Percentiles rank a stretch among this genome's conserved stretches.
Conservation (phyloP, 2,329 filamentous ascomycete species). For the Colletotrichum australisinense region DNA sequence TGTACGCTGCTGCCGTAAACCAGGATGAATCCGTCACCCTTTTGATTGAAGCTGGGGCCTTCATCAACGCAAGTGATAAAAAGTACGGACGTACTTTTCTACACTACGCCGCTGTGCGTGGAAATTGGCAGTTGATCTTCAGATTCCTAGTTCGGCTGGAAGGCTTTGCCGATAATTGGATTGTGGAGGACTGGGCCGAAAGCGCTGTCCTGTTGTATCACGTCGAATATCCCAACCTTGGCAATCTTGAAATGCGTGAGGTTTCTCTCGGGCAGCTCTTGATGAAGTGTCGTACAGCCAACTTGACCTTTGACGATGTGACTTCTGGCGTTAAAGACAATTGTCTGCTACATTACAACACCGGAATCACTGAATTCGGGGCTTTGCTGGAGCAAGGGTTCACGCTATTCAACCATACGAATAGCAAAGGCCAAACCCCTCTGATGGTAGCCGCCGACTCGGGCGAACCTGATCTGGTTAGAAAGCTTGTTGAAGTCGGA, state of each 20-base stretch:
- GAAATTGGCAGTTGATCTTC: background rate
- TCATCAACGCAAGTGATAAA: fast-evolving
- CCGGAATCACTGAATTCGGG: background rate
- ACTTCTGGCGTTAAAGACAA: fast-evolving
- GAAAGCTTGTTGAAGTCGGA: background rate
- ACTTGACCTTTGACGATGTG: background rate
- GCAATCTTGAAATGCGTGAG: fast-evolving
- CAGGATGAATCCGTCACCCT: background rate
- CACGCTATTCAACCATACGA: background rate
- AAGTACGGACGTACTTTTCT: background rate
- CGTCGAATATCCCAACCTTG: background rate
- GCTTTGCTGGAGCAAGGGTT: background rate
- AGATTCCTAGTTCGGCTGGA: background rate
- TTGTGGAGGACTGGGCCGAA: background rate
- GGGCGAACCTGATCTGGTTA: fast-evolving
- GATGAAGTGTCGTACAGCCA: background rate
- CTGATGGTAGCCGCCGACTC: background rate
- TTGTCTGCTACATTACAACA: background rate
- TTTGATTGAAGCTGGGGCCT: background rate
- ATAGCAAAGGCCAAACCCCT: background rate
- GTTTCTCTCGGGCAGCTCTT: background rate
- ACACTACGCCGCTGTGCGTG: background rate
- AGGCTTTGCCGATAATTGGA: fast-evolving
- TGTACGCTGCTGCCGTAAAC: background rate
- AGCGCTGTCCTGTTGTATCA: background rate